Percentiles rank a stretch among this genome's conserved stretches.
Conservation (phyloP, 2,329 filamentous ascomycete species). For the Westerdykella ornata region DNA sequence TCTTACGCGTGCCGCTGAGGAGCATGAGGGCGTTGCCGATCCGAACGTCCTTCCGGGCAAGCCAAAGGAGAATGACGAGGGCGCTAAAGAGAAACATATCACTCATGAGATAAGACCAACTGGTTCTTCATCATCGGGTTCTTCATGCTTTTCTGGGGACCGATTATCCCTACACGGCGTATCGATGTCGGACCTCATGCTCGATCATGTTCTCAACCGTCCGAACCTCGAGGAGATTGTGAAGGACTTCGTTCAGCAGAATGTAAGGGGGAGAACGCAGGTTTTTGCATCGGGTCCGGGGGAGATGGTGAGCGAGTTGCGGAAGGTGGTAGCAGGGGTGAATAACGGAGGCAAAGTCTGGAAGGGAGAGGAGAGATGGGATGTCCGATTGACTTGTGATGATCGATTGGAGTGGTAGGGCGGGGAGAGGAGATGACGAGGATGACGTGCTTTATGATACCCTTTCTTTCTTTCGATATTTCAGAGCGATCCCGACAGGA, state of each 20-base stretch:
- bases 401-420: conserved; percentile 29
- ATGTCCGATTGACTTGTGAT: conserved; percentile 30
- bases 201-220: conserved; percentile 22
- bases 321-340: conserved; percentile 24
- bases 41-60: conserved; percentile 17
- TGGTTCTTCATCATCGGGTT: conserved; percentile 17
- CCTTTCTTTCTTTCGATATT: too few species aligned
- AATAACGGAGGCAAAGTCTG: conserved; percentile 30
- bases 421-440: background rate
- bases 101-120: conserved; percentile 8
- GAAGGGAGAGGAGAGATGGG: conserved; percentile 26
- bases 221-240: conserved; percentile 18
- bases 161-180: conserved; percentile 23
- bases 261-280: conserved; percentile 20
- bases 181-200: conserved; percentile 20
- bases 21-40: background rate
- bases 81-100: conserved; percentile 17
- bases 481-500: too few species aligned
- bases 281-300: conserved; percentile 30
- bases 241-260: conserved; percentile 18
- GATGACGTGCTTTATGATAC: background rate
- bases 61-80: conserved; percentile 7
- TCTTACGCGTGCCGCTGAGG: conserved; percentile 25
- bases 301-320: conserved; percentile 30
- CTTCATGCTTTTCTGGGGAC: conserved; percentile 8